These are phyloP conservation scores for Omphalotus guepiniiformis DNA, from an alignment of 768 basidiomycete genomes.

Conservation along the genomic window DNA sequence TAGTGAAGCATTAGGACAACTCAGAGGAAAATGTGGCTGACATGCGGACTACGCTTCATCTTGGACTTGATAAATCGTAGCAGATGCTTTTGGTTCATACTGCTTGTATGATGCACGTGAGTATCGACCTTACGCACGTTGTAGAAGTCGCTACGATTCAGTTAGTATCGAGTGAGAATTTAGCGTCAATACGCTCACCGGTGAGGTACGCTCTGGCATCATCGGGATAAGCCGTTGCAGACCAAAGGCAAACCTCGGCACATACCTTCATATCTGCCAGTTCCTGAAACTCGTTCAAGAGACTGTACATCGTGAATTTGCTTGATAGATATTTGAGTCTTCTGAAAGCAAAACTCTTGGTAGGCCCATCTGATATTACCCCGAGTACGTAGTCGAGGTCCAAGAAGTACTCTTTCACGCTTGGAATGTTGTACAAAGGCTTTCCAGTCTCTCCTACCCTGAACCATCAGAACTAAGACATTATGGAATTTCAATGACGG, in stretches of 20 bases:
- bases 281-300: slow-evolving; percentile 93
- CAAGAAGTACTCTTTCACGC: slow-evolving; percentile 90
- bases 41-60: slow-evolving; percentile 85
- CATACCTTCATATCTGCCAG: slow-evolving; percentile 93
- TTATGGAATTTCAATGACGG: slow-evolving; percentile 12
- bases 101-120: slow-evolving; percentile 97
- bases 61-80: slow-evolving; percentile 98
- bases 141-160: slow-evolving; percentile 83
- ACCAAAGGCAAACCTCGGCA: slow-evolving; percentile 1
- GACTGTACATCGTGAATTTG: slow-evolving; percentile 90
- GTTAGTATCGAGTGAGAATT: not conserved
- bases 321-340: slow-evolving; percentile 86
- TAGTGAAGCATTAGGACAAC: not conserved
- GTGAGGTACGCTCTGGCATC: slow-evolving; percentile 75
- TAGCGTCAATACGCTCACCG: slow-evolving; percentile 38
- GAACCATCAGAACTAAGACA: not conserved
- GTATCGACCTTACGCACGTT: slow-evolving; percentile 98
- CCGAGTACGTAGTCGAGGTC: slow-evolving; percentile 89
- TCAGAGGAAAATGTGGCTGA: slow-evolving; percentile 26
- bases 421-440: slow-evolving; percentile 76
- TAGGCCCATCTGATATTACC: slow-evolving; percentile 92
- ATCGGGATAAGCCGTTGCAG: slow-evolving; percentile 3
- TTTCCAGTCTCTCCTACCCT: slow-evolving; percentile 31
- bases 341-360: slow-evolving; percentile 93
- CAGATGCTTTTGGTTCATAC: slow-evolving; percentile 99